Conservation (phyloP, 1,284 basidiomycete species). For the Vanrija pseudolonga region DNA sequence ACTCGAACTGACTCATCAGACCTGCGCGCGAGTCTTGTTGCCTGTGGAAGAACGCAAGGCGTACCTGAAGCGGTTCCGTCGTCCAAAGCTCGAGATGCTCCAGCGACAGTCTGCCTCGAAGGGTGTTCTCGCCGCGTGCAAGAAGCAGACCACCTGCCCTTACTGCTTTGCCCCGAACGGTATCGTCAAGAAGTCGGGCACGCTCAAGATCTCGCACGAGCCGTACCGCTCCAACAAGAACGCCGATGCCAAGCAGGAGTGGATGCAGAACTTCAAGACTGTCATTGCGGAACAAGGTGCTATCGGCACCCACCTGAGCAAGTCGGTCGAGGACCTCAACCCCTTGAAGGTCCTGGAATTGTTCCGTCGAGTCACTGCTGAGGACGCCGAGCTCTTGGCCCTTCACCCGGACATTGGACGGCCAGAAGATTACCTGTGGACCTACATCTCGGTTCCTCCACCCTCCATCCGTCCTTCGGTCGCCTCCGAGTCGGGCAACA, state of each 20-base stretch:
- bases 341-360: constrained; percentile 90
- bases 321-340: constrained; percentile 91
- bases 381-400: constrained; percentile 95
- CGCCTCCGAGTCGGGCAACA: constrained; percentile 87
- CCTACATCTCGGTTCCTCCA: constrained; percentile 97
- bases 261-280: constrained; percentile 76
- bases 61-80: constrained; percentile 84
- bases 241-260: constrained; percentile 80
- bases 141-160: constrained; percentile 88
- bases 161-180: constrained; percentile 93
- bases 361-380: constrained; percentile 88
- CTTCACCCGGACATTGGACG: constrained; percentile 83
- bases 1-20: constrained; percentile 53
- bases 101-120: constrained; percentile 83
- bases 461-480: constrained; percentile 97
- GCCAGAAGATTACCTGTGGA: constrained; percentile 98
- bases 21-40: constrained; percentile 90
- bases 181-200: constrained; percentile 92
- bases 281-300: constrained; percentile 87
- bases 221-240: constrained; percentile 96
- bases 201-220: constrained; percentile 95
- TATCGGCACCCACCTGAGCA: constrained; percentile 76
- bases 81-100: constrained; percentile 87
- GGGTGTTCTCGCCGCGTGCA: constrained; percentile 80
- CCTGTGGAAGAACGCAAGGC: constrained; percentile 79